These are phyloP conservation scores for Solanum virginianum DNA, from an alignment of 257 asterid species.

Conservation along the genomic window DNA sequence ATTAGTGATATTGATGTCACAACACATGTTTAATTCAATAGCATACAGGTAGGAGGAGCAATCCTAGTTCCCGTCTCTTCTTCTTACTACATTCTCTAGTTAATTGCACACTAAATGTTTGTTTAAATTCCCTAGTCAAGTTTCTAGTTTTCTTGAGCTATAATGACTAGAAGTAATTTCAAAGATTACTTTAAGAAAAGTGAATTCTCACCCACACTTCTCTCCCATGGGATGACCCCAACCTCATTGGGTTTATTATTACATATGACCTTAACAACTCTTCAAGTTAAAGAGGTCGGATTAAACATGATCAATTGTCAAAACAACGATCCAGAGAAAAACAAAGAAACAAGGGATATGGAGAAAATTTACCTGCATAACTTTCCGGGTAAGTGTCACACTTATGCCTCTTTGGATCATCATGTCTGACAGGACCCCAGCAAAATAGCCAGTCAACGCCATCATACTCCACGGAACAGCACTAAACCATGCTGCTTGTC, in stretches of 20 bases:
- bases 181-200: not conserved
- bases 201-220: not conserved
- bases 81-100: not conserved
- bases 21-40: not conserved
- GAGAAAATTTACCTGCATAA: slow-evolving; percentile 67
- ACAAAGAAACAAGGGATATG: not conserved
- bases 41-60: not conserved
- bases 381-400: slow-evolving; percentile 83
- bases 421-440: slow-evolving; percentile 76
- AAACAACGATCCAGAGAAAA: not conserved
- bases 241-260: not conserved
- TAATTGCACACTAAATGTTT: not conserved
- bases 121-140: not conserved
- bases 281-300: not conserved
- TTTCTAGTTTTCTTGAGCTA: not conserved
- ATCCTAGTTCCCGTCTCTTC: not conserved
- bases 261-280: not conserved
- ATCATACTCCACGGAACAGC: slow-evolving; percentile 98
- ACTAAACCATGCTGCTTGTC: slow-evolving; percentile 98
- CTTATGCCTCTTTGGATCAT: slow-evolving; percentile 71
- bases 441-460: slow-evolving; percentile 81
- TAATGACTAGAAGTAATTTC: not conserved
- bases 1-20: not conserved
- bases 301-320: not conserved
- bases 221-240: not conserved